Evolutionary conservation across 306 rosid species (phyloP).

Genomic region (Neltuma alba): DNA sequence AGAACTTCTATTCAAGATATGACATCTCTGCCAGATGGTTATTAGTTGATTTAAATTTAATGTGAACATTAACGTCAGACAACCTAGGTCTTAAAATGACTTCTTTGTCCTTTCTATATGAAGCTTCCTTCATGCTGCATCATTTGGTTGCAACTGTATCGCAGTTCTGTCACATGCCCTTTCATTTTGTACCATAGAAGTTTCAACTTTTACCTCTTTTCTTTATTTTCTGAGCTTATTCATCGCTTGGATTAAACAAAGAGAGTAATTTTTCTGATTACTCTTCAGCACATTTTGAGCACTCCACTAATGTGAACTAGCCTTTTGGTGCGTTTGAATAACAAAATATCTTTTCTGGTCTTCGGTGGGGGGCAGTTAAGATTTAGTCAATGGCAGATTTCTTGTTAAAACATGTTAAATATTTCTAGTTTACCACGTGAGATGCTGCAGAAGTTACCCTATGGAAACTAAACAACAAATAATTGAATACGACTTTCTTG

Average conservation of each 20-base stretch:
- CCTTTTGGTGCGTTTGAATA: background rate
- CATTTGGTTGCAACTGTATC: background rate
- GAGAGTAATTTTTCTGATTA: background rate
- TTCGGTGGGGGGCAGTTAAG: background rate
- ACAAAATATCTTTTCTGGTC: background rate
- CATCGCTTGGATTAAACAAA: background rate
- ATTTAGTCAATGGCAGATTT: constrained; percentile 22
- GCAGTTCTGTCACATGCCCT: background rate
- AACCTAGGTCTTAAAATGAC: constrained; percentile 29
- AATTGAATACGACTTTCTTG: background rate
- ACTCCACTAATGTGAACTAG: background rate
- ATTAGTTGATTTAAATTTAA: constrained; percentile 32
- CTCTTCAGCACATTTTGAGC: background rate
- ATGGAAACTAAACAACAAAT: background rate
- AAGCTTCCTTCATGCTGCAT: constrained; percentile 32
- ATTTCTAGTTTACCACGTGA: constrained; percentile 6
- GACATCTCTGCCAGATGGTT: constrained; percentile 64
- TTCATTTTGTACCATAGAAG: background rate
- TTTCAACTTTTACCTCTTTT: background rate
- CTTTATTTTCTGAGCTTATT: background rate
- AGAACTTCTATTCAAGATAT: constrained; percentile 36
- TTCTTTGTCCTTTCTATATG: constrained; percentile 25
- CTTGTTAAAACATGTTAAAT: background rate
- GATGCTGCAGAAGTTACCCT: constrained; percentile 20
- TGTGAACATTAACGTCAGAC: background rate